Evolutionary conservation across 1,139 yeast genomes (phyloP).

Genomic region (Wickerhamiella pararugosa): DNA sequence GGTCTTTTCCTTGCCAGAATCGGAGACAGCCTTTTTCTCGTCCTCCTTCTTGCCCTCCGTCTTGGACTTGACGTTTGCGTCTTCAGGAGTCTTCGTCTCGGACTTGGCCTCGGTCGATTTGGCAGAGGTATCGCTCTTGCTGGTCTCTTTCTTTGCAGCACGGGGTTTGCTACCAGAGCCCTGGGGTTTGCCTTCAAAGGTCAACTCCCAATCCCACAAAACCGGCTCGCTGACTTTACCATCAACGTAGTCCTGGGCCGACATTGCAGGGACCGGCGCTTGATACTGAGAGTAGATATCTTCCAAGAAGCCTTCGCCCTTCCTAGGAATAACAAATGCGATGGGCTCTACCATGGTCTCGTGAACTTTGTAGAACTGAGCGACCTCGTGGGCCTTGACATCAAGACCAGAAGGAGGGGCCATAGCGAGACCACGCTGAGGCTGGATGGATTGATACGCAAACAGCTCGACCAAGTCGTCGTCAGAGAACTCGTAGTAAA

Average conservation of each 20-base stretch:
- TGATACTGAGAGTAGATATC: constrained; percentile 91
- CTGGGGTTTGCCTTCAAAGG: constrained; percentile 46
- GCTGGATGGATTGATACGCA: constrained; percentile 74
- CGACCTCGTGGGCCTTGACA: constrained; percentile 70
- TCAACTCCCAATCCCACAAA: constrained; percentile 54
- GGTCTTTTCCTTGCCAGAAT: constrained; percentile 9
- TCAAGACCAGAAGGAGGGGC: constrained; percentile 73
- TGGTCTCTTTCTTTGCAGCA: constrained; percentile 11
- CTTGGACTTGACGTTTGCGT: constrained; percentile 30
- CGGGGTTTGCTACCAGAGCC: constrained; percentile 10
- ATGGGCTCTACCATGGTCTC: constrained; percentile 78
- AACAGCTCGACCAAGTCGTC: constrained; percentile 72
- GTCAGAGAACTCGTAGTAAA: constrained; percentile 67
- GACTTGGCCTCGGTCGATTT: constrained; percentile 24
- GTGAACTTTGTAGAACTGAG: constrained; percentile 66
- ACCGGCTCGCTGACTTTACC: constrained; percentile 76
- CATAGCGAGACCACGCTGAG: constrained; percentile 91
- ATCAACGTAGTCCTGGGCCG: constrained; percentile 62
- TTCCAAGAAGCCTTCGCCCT: constrained; percentile 80
- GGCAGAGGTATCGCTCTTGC: neutral
- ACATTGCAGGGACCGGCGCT: constrained; percentile 58
- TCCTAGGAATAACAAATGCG: constrained; percentile 83
- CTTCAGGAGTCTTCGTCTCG: constrained; percentile 12
- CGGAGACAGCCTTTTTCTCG: constrained; percentile 2
- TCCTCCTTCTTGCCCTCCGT: constrained; percentile 12